Evolutionary conservation across 208 protist species (phyloP).

Genomic region (Polymyxa betae): DNA sequence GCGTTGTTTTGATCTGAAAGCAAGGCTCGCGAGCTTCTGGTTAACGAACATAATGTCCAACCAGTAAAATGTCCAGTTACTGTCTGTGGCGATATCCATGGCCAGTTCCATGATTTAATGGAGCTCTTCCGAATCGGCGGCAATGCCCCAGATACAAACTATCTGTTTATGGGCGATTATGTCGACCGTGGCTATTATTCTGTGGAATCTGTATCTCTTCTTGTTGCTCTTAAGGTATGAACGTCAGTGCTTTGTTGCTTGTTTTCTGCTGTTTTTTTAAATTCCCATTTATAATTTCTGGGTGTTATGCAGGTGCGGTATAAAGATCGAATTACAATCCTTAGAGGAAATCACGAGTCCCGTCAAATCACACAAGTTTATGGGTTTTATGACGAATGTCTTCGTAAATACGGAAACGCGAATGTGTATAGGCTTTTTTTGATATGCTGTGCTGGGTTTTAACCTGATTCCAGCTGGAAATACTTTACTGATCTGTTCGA

Average conservation of each 20-base stretch:
- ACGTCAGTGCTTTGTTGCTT: background rate
- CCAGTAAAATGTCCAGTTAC: slow-evolving; percentile 90
- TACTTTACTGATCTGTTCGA: slow-evolving; percentile 82
- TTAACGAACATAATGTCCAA: slow-evolving; percentile 88
- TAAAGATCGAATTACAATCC: slow-evolving; percentile 81
- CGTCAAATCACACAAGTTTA: slow-evolving; percentile 82
- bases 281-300: no score
- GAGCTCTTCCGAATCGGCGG: slow-evolving; percentile 93
- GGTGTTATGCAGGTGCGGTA: slow-evolving; percentile 79
- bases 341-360: slow-evolving; percentile 89
- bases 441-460: background rate
- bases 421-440: slow-evolving; percentile 62
- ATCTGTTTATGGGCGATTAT: slow-evolving; percentile 97
- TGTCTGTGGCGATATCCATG: slow-evolving; percentile 98
- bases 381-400: slow-evolving; percentile 87
- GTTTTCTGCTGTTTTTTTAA: no score
- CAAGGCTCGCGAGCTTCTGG: slow-evolving; percentile 80
- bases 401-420: slow-evolving; percentile 84
- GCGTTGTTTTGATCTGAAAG: background rate
- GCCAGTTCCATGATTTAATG: slow-evolving; percentile 96
- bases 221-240: slow-evolving; percentile 89
- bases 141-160: slow-evolving; percentile 83
- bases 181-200: slow-evolving; percentile 93
- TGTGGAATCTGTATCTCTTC: slow-evolving; percentile 92
- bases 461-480: slow-evolving; percentile 64